Evolutionary conservation across 2,329 filamentous ascomycete genomes (phyloP), one percentile per base, ranked within the genome.

Genomic region (Penicillium brasilianum): DNA sequence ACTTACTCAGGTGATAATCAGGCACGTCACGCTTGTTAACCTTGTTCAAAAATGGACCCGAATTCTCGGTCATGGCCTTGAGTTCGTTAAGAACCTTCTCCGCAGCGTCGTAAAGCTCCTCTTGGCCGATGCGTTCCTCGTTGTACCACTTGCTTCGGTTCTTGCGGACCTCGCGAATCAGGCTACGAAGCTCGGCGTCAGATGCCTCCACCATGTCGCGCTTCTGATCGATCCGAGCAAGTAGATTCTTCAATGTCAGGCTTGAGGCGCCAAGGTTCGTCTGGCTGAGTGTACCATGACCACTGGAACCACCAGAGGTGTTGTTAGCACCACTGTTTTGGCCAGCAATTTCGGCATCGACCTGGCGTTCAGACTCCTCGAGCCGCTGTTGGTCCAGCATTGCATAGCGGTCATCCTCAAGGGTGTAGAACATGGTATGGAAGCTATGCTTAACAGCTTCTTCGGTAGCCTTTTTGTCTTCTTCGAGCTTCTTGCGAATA

Each of bases 121-220:
- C 95, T 78, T 99, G 95, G 61, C 95, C 94, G 63, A 99, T 90
- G 69, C 96, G 95, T 70, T 99, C 95, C 77, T 98, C 95, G 75
- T 91, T 98, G 3, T 95, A 94, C 95, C 95, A 99, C 80, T 99
- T 99, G 78, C 94, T 98, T 71, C 95, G 86, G 70, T 98, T 98
- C 78, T 98, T 99, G 66, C 95, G 88, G 18, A 99, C 95, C 77
- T 99, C 95, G 71, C 95, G 97, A 86, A 99, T 97, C 60, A 99
- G 81, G 53, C 90, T 92, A 61, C 95, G 88, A 61, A 99, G 83
- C 74, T 99, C 94, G 25, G 93, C 90, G 80, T 99, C 95, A 1
- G 93, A 96, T 18, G 95, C 94, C 74, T 89, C 87, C 55, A 99
- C 94, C 80, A 92, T 88, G 66, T 92, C 89, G 72, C 95, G 89